Evolutionary conservation across 148 eudicot species (phyloP).

Genomic region (Polygonum aviculare): DNA sequence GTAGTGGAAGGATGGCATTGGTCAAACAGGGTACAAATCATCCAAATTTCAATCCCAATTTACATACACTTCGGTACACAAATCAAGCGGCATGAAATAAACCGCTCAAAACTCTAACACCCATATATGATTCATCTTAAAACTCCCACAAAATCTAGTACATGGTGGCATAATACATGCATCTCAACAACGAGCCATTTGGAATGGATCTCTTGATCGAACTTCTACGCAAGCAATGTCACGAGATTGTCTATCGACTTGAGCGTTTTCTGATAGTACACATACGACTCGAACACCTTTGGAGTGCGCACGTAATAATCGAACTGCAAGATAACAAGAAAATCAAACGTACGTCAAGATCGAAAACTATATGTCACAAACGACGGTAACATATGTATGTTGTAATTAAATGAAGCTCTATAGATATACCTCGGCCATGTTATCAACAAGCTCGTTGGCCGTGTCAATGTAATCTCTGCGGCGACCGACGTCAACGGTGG

Average conservation of each 20-base stretch:
- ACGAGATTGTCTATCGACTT: conserved; percentile 72
- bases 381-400: too few relatives aligned
- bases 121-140: too few relatives aligned
- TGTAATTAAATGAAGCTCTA: background rate
- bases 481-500: conserved; percentile 31
- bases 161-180: too few relatives aligned
- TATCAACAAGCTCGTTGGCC: conserved; percentile 76
- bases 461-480: conserved; percentile 40
- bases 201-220: too few relatives aligned
- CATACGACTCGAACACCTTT: conserved; percentile 66
- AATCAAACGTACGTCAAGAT: background rate
- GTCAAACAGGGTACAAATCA: background rate
- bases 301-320: conserved; percentile 72
- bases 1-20: background rate
- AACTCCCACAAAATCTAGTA: too few relatives aligned
- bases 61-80: too few relatives aligned
- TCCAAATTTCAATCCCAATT: background rate
- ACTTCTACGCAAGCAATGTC: conserved; percentile 35
- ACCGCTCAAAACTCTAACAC: too few relatives aligned
- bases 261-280: conserved; percentile 82
- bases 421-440: conserved; percentile 62
- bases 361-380: too few relatives aligned
- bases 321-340: conserved; percentile 41
- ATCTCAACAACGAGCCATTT: too few relatives aligned
- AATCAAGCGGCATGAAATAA: too few relatives aligned